Percentiles rank a stretch among this genome's conserved stretches.
These are phyloP conservation scores for Plenodomus biglobosus DNA, from an alignment of 2,329 filamentous ascomycete species.

Conservation along the genomic window DNA sequence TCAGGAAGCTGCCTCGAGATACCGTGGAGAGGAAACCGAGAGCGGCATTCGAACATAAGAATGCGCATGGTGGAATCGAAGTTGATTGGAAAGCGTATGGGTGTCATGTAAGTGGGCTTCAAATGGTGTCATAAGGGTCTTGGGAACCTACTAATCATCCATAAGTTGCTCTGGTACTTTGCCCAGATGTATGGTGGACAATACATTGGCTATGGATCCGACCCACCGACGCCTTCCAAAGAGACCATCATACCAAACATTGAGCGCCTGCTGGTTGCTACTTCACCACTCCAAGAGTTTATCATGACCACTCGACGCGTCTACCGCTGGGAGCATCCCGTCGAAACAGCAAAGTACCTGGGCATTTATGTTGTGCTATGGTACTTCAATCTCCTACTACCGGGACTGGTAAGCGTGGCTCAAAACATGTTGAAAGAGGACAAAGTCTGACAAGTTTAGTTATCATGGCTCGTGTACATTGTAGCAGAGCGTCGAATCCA, in stretches of 20 bases:
- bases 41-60: slow-evolving; percentile 26
- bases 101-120: slow-evolving; percentile 27
- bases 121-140: neutral
- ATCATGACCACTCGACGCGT: slow-evolving; percentile 39
- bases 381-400: slow-evolving; percentile 31
- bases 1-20: slow-evolving; percentile 30
- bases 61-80: slow-evolving; percentile 11
- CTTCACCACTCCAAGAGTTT: slow-evolving; percentile 41
- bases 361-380: slow-evolving; percentile 28
- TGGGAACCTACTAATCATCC: slow-evolving; percentile 3
- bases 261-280: slow-evolving; percentile 44
- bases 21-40: slow-evolving; percentile 19
- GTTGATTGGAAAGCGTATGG: slow-evolving; percentile 38
- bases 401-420: slow-evolving; percentile 25
- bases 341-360: slow-evolving; percentile 35
- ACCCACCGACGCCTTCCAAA: slow-evolving; percentile 34
- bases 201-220: slow-evolving; percentile 41
- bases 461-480: slow-evolving; percentile 26
- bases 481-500: slow-evolving; percentile 23
- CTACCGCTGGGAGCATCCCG: slow-evolving; percentile 42
- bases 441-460: slow-evolving; percentile 7
- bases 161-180: slow-evolving; percentile 32
- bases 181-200: slow-evolving; percentile 41
- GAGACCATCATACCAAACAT: slow-evolving; percentile 39
- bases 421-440: neutral